Conservation (phyloP, 1,284 basidiomycete species). For the Heterobasidion parviporum region DNA sequence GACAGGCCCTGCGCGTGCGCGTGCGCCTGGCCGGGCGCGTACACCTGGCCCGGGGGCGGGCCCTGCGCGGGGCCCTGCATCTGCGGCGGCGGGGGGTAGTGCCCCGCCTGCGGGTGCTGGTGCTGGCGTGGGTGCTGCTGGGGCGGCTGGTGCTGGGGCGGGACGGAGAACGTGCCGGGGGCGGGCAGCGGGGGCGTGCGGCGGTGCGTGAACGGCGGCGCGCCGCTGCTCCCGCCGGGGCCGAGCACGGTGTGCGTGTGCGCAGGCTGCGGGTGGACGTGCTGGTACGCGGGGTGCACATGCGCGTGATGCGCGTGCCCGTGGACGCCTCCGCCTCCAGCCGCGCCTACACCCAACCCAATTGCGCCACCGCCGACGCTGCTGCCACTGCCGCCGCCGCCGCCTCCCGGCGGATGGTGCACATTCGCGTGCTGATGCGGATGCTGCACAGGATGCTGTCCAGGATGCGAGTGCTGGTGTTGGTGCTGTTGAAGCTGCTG, state of each 20-base stretch:
- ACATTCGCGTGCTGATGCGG: background rate
- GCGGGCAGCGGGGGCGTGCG: constrained; percentile 21
- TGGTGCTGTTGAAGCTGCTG: constrained; percentile 1
- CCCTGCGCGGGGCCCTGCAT: too few species aligned
- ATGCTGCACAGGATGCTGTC: background rate
- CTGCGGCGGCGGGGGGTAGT: background rate
- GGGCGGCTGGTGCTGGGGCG: background rate
- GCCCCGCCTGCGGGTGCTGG: background rate
- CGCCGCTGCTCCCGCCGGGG: background rate
- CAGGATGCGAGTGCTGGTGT: background rate
- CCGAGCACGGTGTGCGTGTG: background rate
- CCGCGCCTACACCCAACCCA: background rate
- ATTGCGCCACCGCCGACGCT: background rate
- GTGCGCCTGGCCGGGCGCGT: background rate
- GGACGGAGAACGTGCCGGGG: background rate
- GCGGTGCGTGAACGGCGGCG: constrained; percentile 13
- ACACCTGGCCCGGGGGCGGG: too few species aligned
- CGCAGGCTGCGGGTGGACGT: background rate
- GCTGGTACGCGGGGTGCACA: background rate
- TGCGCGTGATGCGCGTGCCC: background rate
- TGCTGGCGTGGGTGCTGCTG: background rate
- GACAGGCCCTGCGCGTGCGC: background rate
- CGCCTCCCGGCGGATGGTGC: background rate
- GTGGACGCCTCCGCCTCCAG: too few species aligned
- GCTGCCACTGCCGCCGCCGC: background rate